Conservation (phyloP, 805 yeast genomes). For the Myxozyma monticola region DNA sequence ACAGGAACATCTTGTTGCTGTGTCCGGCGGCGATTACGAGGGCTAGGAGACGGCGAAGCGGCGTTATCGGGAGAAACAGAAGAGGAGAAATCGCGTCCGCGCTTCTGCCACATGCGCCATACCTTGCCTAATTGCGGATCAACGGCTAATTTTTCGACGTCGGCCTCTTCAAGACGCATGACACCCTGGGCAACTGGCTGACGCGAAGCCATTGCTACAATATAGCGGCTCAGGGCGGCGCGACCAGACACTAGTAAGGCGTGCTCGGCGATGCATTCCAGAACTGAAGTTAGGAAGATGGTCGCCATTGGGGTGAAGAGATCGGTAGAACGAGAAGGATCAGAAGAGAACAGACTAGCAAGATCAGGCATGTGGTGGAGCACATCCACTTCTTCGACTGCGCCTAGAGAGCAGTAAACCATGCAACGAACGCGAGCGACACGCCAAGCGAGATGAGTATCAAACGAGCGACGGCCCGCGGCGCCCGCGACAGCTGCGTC, state of each 20-base stretch:
- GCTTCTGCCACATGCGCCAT: slow-evolving; percentile 17
- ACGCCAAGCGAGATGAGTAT: slow-evolving; percentile 9
- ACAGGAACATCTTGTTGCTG: background rate
- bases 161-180: background rate
- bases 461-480: background rate
- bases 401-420: slow-evolving; percentile 23
- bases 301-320: slow-evolving; percentile 9
- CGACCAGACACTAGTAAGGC: slow-evolving; percentile 10
- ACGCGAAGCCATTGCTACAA: slow-evolving; percentile 5
- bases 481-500: background rate
- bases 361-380: slow-evolving; percentile 8
- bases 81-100: background rate
- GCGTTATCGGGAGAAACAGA: background rate
- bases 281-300: slow-evolving; percentile 12
- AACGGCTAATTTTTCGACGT: slow-evolving; percentile 8
- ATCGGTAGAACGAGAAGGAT: background rate
- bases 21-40: background rate
- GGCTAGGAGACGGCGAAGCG: background rate
- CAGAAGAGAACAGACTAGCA: slow-evolving; percentile 2
- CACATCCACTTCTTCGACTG: slow-evolving; percentile 20
- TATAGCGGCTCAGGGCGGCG: slow-evolving; percentile 19
- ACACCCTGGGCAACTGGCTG: background rate
- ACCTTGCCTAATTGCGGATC: slow-evolving; percentile 17
- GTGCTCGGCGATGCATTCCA: slow-evolving; percentile 15
- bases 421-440: slow-evolving; percentile 19